Evolutionary conservation across 331 rosid genomes (phyloP), one percentile per base, ranked within the genome.

Genomic region (Malus hybrid): DNA sequence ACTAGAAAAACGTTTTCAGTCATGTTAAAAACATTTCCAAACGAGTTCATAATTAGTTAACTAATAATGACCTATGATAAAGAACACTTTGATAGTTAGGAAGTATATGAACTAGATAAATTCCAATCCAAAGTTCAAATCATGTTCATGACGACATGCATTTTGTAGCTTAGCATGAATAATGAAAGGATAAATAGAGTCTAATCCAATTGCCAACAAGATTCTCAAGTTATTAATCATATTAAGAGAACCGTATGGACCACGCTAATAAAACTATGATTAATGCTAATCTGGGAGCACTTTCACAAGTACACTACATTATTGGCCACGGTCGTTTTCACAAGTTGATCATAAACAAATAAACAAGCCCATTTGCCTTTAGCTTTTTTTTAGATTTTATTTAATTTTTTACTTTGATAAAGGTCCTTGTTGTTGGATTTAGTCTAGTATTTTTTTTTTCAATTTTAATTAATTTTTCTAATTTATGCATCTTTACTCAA

Each of bases 261-360:
- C 29, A 68, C 52, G 69, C 50, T 48, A 52, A 76, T 65, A 72
- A 77, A 71, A 76, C 20, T 50, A 36, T 10, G n/a, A 34, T 36
- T 71, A 52, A 27, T 59, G 12, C 50, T 29, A 29, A 73, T 73
- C 74, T 67, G 34, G 77, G 76, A 55, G 65, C 55, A 73, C 76
- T 73, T 59, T 32, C 52, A 59, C 75, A 81, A 22, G n/a, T 65
- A 55, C 68, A 44, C 24, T 2, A 32, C 69, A 48, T 78, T 57
- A 27, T 24, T 80, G 33, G 65, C 59, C 75, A 42, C 66, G 67
- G 80, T 80, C 74, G 36, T 29, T 76, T 61, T 80, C 80, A 73
- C 55, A 56, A 39, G 29, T 77, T 32, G 70, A 36, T 22, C 66
- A 12, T 56, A 62, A 50, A 78, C 50, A 56, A 56, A 6, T 66